A percentile compares a stretch with the other conserved stretches of the same genome.
These are phyloP conservation scores for Spiraea crenata DNA, from an alignment of 331 rosid genomes.

Conservation along the genomic window DNA sequence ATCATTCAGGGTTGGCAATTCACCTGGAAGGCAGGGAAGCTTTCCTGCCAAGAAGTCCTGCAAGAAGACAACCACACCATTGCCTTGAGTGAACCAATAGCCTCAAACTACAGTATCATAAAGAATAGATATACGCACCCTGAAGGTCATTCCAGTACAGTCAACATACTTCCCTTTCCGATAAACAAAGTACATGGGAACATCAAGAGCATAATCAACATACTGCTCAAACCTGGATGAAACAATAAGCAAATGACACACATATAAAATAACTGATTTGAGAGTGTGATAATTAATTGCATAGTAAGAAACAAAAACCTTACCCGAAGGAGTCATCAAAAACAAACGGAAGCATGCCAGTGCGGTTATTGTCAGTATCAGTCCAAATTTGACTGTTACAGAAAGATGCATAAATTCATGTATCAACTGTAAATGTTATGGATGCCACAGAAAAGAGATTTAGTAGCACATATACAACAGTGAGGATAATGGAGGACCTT, in stretches of 20 bases:
- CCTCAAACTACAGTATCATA: constrained; percentile 33
- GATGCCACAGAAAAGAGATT: constrained; percentile 12
- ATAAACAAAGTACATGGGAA: constrained; percentile 95
- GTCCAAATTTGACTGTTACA: constrained; percentile 87
- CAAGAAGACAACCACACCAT: constrained; percentile 22
- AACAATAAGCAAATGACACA: neutral
- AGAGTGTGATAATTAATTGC: neutral
- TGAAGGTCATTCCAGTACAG: constrained; percentile 94
- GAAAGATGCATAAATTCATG: neutral
- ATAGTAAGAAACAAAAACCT: constrained; percentile 14
- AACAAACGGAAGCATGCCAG: constrained; percentile 98
- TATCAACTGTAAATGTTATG: constrained; percentile 2
- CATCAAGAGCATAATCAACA: constrained; percentile 94
- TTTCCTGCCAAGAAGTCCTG: constrained; percentile 93
- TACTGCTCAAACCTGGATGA: constrained; percentile 88
- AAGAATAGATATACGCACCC: constrained; percentile 77
- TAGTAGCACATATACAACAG: constrained; percentile 6
- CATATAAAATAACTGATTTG: constrained; percentile 18
- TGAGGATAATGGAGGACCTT: constrained; percentile 49
- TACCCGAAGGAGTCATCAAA: constrained; percentile 92
- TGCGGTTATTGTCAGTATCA: constrained; percentile 81
- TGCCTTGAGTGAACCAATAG: constrained; percentile 19
- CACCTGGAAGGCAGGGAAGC: constrained; percentile 79
- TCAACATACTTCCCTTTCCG: constrained; percentile 74
- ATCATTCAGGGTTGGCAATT: constrained; percentile 84